Conservation (phyloP, 495 filamentous ascomycete species). For the Hypoxylon trugodes region DNA sequence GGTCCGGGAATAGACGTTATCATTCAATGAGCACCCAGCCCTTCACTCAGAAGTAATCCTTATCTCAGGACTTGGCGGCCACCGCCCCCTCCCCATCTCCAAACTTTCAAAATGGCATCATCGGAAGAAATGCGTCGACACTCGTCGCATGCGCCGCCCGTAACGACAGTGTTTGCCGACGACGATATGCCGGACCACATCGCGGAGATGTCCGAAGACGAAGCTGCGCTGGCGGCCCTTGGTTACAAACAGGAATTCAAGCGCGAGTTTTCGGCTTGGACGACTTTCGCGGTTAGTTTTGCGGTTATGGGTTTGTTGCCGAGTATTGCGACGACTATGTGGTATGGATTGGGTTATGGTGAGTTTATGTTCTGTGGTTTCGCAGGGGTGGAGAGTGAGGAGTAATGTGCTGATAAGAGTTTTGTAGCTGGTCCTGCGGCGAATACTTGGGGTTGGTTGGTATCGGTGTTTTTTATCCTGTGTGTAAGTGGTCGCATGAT, state of each 20-base stretch:
- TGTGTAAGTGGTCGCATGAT: slow-evolving; percentile 64
- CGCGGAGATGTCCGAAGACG: slow-evolving; percentile 61
- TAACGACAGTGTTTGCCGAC: slow-evolving; percentile 72
- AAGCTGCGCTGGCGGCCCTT: slow-evolving; percentile 72
- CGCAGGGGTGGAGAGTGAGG: not conserved
- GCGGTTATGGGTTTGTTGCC: slow-evolving; percentile 78
- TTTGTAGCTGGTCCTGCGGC: slow-evolving; percentile 70
- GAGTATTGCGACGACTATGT: slow-evolving; percentile 77
- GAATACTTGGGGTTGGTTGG: slow-evolving; percentile 87
- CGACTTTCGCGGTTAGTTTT: slow-evolving; percentile 81
- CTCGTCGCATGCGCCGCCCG: slow-evolving; percentile 60
- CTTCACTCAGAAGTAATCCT: not conserved
- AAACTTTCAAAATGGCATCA: slow-evolving; percentile 21
- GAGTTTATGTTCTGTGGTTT: not conserved
- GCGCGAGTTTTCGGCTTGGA: slow-evolving; percentile 84
- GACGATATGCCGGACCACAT: slow-evolving; percentile 65
- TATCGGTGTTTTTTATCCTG: slow-evolving; percentile 78
- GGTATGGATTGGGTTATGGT: slow-evolving; percentile 83
- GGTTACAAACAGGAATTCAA: slow-evolving; percentile 86
- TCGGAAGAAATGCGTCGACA: slow-evolving; percentile 3
- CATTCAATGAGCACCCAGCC: too few relatives aligned
- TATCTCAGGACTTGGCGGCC: not conserved
- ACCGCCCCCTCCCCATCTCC: not conserved
- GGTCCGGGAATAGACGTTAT: too few relatives aligned
- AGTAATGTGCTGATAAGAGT: slow-evolving; percentile 11